These are phyloP conservation scores for Plasmodium cynomolgi DNA, from an alignment of 169 alveolate species.

Conservation along the genomic window DNA sequence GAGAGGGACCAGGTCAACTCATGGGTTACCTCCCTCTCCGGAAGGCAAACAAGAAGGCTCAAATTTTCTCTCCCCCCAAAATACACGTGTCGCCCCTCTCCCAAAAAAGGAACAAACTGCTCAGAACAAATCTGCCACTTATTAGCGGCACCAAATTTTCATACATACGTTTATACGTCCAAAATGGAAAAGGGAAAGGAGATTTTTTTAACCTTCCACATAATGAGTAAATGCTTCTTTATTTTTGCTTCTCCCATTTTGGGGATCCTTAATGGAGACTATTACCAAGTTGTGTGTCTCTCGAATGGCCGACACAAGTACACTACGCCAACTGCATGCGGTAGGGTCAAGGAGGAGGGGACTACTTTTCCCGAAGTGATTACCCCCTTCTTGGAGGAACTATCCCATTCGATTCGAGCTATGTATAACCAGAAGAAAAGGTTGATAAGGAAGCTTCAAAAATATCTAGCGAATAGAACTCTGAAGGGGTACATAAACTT, in stretches of 20 bases:
- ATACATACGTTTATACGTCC: constrained; percentile 4
- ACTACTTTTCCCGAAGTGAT: neutral
- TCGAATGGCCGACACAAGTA: neutral
- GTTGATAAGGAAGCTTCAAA: constrained; percentile 8
- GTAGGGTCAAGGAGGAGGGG: neutral
- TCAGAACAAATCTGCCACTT: neutral
- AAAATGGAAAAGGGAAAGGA: constrained; percentile 17
- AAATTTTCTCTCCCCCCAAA: neutral
- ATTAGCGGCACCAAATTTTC: neutral
- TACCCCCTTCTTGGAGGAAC: constrained; percentile 6
- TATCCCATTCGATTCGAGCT: constrained; percentile 3
- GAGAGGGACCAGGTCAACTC: neutral
- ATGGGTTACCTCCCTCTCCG: neutral
- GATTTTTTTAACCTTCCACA: constrained; percentile 31
- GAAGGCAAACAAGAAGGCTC: neutral
- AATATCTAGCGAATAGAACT: constrained; percentile 30
- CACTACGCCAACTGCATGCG: neutral
- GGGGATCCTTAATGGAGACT: constrained; percentile 5
- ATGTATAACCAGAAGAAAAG: constrained; percentile 21
- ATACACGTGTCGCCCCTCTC: neutral
- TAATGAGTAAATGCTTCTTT: constrained; percentile 29
- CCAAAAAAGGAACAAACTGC: neutral
- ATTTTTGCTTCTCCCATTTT: constrained; percentile 33
- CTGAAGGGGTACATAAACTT: constrained; percentile 20
- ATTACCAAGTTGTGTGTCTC: neutral